Evolutionary conservation across 1,284 basidiomycete species (phyloP).

Genomic region (Pseudozyma pruni): DNA sequence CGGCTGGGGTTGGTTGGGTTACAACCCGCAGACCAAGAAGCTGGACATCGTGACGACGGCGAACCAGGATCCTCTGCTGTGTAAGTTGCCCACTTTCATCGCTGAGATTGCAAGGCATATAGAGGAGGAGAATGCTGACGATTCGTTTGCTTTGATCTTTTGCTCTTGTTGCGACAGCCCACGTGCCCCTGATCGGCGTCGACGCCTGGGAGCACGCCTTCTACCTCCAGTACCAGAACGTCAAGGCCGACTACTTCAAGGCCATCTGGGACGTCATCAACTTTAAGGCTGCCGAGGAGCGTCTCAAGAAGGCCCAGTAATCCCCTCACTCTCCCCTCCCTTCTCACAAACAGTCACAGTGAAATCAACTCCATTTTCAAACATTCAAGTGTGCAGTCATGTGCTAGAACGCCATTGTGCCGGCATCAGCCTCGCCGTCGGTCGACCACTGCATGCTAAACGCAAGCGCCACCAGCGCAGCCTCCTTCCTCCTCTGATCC

Average conservation of each 20-base stretch:
- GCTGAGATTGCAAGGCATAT: background rate
- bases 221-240: constrained; percentile 67
- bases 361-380: background rate
- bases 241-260: constrained; percentile 67
- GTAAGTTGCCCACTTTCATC: constrained; percentile 15
- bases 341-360: background rate
- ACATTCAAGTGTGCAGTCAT: too few species aligned
- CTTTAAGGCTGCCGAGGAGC: constrained; percentile 66
- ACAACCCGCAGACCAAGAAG: constrained; percentile 54
- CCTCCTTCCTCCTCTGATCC: constrained; percentile 39
- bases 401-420: constrained; percentile 20
- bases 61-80: constrained; percentile 66
- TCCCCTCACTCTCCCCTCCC: too few species aligned
- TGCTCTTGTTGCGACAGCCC: constrained; percentile 35
- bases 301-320: constrained; percentile 61
- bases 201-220: constrained; percentile 67
- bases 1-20: constrained; percentile 67
- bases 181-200: constrained; percentile 64
- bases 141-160: background rate
- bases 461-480: constrained; percentile 43
- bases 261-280: constrained; percentile 68
- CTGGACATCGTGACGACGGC: constrained; percentile 65
- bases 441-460: constrained; percentile 45
- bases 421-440: constrained; percentile 1
- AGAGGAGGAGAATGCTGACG: background rate